phyloP scores from a whole-genome alignment of 108 stramenopile genomes.

The Stephanodiscus triporus region DNA sequence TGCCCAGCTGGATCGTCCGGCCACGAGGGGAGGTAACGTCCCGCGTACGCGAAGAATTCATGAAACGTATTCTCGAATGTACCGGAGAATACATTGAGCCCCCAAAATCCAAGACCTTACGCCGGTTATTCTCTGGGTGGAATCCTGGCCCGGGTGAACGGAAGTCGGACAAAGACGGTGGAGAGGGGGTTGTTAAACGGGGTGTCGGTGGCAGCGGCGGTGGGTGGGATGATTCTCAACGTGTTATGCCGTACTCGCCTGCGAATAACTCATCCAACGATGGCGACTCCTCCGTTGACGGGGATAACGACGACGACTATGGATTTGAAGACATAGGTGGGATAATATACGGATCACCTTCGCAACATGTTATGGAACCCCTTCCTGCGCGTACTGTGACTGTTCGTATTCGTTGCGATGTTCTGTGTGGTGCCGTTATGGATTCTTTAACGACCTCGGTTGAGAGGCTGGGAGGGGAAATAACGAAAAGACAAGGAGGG shows the following conservation, averaged over 20 bases:
- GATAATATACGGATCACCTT: slow-evolving; percentile 12
- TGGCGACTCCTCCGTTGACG: slow-evolving; percentile 16
- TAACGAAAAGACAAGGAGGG: slow-evolving; percentile 52
- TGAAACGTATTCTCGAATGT: slow-evolving; percentile 31
- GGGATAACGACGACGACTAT: slow-evolving; percentile 28
- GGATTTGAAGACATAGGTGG: slow-evolving; percentile 44
- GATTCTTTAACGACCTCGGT: slow-evolving; percentile 46
- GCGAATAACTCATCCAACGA: neutral
- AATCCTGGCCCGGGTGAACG: slow-evolving; percentile 49
- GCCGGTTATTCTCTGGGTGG: slow-evolving; percentile 47
- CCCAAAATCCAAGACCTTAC: slow-evolving; percentile 38
- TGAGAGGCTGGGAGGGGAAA: slow-evolving; percentile 44
- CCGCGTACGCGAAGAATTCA: slow-evolving; percentile 15
- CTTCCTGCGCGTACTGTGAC: slow-evolving; percentile 73
- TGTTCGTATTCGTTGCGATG: slow-evolving; percentile 85
- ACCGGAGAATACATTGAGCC: slow-evolving; percentile 46
- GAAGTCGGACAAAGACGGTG: slow-evolving; percentile 9
- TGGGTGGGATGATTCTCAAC: slow-evolving; percentile 22
- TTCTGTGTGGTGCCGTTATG: slow-evolving; percentile 71
- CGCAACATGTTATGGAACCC: slow-evolving; percentile 27
- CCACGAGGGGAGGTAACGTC: slow-evolving; percentile 16
- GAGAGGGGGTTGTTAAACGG: neutral
- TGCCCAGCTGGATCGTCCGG: slow-evolving; percentile 44
- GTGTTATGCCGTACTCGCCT: neutral
- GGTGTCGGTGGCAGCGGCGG: slow-evolving; percentile 20